Base-by-base conservation (phyloP, 169 alveolate species). In the Blepharisma undulans region DNA sequence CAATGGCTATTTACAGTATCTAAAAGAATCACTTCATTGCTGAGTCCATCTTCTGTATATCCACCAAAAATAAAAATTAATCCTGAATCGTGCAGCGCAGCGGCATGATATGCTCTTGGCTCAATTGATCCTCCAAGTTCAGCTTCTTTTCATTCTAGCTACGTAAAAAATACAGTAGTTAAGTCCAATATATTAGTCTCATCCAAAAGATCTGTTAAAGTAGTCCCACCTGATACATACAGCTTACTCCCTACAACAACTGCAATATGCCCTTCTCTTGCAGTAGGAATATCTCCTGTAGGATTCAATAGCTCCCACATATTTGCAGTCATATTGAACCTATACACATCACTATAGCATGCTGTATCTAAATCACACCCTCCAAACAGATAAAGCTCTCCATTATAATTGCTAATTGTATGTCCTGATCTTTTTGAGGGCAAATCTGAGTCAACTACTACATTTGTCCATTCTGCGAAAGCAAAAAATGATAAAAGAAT, bases 381-480 rank as follows among this genome's bases (percentile, higher is more conserved):
- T 48, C 98, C 99, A 90, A 98, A 98, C 19, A 97, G 92, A 30
- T 96, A 96, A 16, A 98, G 89, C 18, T 97, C 95, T 1, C 98
- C 96, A 66, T 98, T 98, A 25, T 96, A 95, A 25, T 95, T 94
- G 7, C 98, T 96, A 21, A 98, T 98, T 22, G 98, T 93, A 92
- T 98, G 99, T 10, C 98, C 98, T 36, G 98, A 98, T 92, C 99
- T 92, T n/a, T n/a, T n/a, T n/a, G n/a, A n/a, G n/a, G n/a, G n/a
- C n/a, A n/a, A n/a, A n/a, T n/a, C n/a, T n/a, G n/a, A n/a, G n/a
- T n/a, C n/a, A n/a, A n/a, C n/a, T n/a, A n/a, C n/a, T n/a, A n/a
- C n/a, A n/a, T n/a, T n/a, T n/a, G n/a, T n/a, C n/a, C n/a, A n/a
- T n/a, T n/a, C n/a, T n/a, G n/a, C n/a, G n/a, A n/a, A n/a, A n/a